These are phyloP conservation scores for Eucalyptus cloeziana DNA, from an alignment of 345 rosid genomes.

Conservation along the genomic window DNA sequence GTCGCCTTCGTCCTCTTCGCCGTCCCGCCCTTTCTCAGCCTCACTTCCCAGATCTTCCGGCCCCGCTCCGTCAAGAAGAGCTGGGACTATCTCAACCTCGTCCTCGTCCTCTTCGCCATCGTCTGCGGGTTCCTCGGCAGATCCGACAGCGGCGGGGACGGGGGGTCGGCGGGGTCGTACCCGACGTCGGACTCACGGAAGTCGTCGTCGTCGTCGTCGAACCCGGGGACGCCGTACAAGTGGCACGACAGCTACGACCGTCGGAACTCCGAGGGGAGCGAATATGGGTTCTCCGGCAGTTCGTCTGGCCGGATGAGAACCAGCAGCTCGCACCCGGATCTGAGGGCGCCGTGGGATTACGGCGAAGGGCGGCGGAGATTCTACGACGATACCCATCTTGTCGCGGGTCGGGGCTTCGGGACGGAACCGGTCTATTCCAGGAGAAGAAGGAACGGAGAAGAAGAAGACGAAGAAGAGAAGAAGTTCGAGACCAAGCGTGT, in stretches of 20 bases:
- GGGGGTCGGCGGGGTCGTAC: conserved; percentile 5
- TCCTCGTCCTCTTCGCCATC: conserved; percentile 68
- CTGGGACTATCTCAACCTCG: conserved; percentile 71
- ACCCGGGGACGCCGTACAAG: conserved; percentile 16
- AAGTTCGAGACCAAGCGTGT: background rate
- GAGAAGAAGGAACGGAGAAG: background rate
- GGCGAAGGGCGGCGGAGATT: conserved; percentile 49
- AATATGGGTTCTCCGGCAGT: background rate
- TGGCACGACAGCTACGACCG: conserved; percentile 12
- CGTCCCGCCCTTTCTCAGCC: conserved; percentile 34
- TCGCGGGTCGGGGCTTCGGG: conserved; percentile 18
- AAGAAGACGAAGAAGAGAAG: background rate
- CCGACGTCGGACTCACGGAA: conserved; percentile 6
- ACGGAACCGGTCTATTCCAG: background rate
- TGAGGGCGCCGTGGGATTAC: conserved; percentile 20
- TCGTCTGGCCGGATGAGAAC: conserved; percentile 38
- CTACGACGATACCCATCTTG: conserved; percentile 51
- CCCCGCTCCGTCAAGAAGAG: conserved; percentile 57
- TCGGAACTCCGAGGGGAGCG: conserved; percentile 20
- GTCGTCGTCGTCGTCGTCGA: background rate
- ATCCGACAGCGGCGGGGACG: background rate
- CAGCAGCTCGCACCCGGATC: conserved; percentile 79
- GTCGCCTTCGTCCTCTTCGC: conserved; percentile 25
- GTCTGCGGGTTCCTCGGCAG: conserved; percentile 62
- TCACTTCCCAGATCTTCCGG: conserved; percentile 42